Conservation (phyloP, 2,329 filamentous ascomycete genomes). For the Rasamsonia emersonii region DNA sequence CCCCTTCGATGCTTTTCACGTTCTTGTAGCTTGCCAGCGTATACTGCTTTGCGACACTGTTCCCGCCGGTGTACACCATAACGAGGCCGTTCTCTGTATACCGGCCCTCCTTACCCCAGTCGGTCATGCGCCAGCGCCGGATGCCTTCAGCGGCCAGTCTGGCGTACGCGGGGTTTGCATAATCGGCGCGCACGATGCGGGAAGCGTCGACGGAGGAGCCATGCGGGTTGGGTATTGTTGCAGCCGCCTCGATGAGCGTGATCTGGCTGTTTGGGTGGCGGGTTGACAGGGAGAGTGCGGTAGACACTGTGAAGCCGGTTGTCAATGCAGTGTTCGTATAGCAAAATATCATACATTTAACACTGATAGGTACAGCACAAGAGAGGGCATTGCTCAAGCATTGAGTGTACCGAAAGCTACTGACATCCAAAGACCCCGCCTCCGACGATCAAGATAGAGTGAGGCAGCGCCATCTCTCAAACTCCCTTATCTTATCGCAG, state of each 20-base stretch:
- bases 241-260: slow-evolving; percentile 49
- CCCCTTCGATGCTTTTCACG: slow-evolving; percentile 25
- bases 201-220: slow-evolving; percentile 53
- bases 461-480: slow-evolving; percentile 25
- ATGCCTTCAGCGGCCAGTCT: slow-evolving; percentile 64
- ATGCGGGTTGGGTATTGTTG: slow-evolving; percentile 49
- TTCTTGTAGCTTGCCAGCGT: slow-evolving; percentile 33
- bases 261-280: slow-evolving; percentile 46
- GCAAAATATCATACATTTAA: no score
- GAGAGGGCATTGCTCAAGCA: not conserved
- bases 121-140: slow-evolving; percentile 51
- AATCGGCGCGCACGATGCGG: slow-evolving; percentile 64
- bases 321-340: not conserved
- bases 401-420: slow-evolving; percentile 11
- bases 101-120: slow-evolving; percentile 35
- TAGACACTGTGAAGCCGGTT: slow-evolving; percentile 44
- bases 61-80: slow-evolving; percentile 28
- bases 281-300: slow-evolving; percentile 60
- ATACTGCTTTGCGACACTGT: slow-evolving; percentile 25
- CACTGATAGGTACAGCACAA: not conserved
- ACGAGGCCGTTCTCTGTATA: slow-evolving; percentile 37
- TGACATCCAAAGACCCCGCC: slow-evolving; percentile 37
- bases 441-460: slow-evolving; percentile 33
- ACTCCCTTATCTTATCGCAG: no score
- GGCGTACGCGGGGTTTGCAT: slow-evolving; percentile 70